Conservation (phyloP, 1,139 yeast genomes). For the Wickerhamomyces sp. region DNA sequence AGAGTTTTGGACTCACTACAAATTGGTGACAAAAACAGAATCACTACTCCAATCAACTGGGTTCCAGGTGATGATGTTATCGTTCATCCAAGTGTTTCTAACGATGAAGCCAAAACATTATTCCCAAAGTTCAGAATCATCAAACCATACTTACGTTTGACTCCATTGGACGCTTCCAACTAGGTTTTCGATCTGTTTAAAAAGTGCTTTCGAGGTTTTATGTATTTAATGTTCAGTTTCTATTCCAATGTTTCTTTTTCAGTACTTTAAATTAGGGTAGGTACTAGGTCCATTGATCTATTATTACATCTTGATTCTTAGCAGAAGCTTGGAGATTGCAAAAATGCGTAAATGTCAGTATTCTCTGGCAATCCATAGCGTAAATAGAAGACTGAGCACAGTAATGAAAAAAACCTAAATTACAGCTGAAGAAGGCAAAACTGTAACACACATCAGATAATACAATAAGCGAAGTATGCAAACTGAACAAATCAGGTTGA, state of each 20-base stretch:
- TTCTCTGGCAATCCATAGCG: too few relatives aligned
- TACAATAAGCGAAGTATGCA: too few relatives aligned
- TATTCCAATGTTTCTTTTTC: background rate
- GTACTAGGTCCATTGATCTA: background rate
- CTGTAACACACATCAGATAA: too few relatives aligned
- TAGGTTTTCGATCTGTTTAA: background rate
- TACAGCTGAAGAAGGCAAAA: too few relatives aligned
- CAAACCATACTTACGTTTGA: slow-evolving; percentile 72
- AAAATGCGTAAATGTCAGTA: too few relatives aligned
- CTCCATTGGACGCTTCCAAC: slow-evolving; percentile 33
- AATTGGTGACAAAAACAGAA: slow-evolving; percentile 63
- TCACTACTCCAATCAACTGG: slow-evolving; percentile 88
- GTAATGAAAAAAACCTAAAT: too few relatives aligned
- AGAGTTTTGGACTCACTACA: slow-evolving; percentile 80
- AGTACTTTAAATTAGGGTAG: background rate
- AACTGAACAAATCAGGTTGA: too few relatives aligned
- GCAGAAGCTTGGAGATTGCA: too few relatives aligned
- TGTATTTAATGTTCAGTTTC: background rate
- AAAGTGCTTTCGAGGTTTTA: too few relatives aligned
- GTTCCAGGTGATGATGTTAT: slow-evolving; percentile 83
- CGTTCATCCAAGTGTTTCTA: slow-evolving; percentile 67
- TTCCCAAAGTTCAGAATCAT: slow-evolving; percentile 75
- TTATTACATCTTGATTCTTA: background rate
- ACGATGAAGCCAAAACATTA: slow-evolving; percentile 66
- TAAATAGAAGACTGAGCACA: too few relatives aligned